Conservation (phyloP, 495 filamentous ascomycete genomes). For the Jackrogersella minutella region DNA sequence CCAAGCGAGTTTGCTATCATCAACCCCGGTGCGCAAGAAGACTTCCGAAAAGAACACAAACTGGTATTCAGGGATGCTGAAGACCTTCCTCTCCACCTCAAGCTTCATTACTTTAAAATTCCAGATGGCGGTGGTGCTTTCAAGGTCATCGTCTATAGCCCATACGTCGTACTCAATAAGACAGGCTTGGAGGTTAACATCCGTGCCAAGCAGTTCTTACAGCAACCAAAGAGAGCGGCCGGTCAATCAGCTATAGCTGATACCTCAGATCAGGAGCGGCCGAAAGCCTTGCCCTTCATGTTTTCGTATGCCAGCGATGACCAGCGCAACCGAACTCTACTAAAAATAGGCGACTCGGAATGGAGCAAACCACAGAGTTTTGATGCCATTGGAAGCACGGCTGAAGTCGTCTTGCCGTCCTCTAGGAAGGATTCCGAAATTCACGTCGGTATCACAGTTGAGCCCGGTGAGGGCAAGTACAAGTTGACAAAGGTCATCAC, state of each 20-base stretch:
- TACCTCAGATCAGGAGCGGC: slow-evolving; percentile 49
- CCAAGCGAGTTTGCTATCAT: slow-evolving; percentile 96
- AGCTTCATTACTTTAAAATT: slow-evolving; percentile 91
- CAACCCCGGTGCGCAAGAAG: slow-evolving; percentile 87
- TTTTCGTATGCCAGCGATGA: slow-evolving; percentile 91
- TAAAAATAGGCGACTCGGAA: slow-evolving; percentile 85
- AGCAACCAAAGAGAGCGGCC: slow-evolving; percentile 80
- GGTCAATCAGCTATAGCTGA: slow-evolving; percentile 68
- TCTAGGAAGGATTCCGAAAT: slow-evolving; percentile 76
- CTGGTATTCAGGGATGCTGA: slow-evolving; percentile 85
- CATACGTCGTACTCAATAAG: slow-evolving; percentile 93
- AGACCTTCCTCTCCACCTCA: slow-evolving; percentile 78
- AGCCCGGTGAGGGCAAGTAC: slow-evolving; percentile 95
- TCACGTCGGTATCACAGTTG: slow-evolving; percentile 86
- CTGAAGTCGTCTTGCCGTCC: slow-evolving; percentile 83
- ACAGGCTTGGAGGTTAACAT: slow-evolving; percentile 90
- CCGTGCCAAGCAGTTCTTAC: slow-evolving; percentile 85
- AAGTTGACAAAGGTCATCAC: slow-evolving; percentile 95
- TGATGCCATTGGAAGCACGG: slow-evolving; percentile 94
- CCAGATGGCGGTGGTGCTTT: slow-evolving; percentile 95
- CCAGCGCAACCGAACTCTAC: slow-evolving; percentile 82
- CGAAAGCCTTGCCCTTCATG: slow-evolving; percentile 89
- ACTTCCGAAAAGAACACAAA: slow-evolving; percentile 82
- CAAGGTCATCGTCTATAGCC: slow-evolving; percentile 90
- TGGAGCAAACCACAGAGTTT: slow-evolving; percentile 99